Percentiles rank a stretch among this genome's conserved stretches.
Evolutionary conservation across 768 basidiomycete species (phyloP).

Genomic region (Tephrocybe sp.): DNA sequence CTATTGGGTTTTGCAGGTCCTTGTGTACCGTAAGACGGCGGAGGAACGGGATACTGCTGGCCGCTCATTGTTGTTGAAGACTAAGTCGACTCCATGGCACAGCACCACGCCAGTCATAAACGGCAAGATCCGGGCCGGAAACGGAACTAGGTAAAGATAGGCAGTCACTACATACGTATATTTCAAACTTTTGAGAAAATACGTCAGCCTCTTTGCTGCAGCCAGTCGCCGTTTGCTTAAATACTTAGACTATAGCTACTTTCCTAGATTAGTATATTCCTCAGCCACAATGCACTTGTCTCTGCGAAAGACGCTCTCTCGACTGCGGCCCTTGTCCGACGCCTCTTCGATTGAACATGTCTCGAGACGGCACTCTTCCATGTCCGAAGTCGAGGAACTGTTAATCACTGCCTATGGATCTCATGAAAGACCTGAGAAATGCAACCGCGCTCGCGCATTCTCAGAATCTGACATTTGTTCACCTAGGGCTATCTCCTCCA

Average conservation of each 20-base stretch:
- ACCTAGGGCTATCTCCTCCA: not conserved
- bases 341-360: not conserved
- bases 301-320: slow-evolving; percentile 16
- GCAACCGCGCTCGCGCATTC: not conserved
- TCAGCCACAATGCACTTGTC: slow-evolving; percentile 15
- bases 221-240: too few relatives aligned
- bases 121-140: slow-evolving; percentile 16
- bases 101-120: slow-evolving; percentile 10
- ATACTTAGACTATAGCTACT: too few relatives aligned
- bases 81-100: not conserved
- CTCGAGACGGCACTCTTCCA: slow-evolving; percentile 10
- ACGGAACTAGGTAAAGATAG: too few relatives aligned
- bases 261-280: too few relatives aligned
- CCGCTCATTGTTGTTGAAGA: slow-evolving; percentile 45
- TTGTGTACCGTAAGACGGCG: slow-evolving; percentile 59
- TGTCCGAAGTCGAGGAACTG: slow-evolving; percentile 9
- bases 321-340: slow-evolving; percentile 10
- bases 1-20: slow-evolving; percentile 29
- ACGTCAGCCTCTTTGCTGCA: too few relatives aligned
- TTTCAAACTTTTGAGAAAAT: too few relatives aligned
- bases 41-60: slow-evolving; percentile 54
- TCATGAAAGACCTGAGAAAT: not conserved
- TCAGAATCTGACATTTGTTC: not conserved
- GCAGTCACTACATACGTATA: too few relatives aligned
- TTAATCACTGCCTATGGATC: not conserved